Evolutionary conservation across 306 rosid species (phyloP).

Genomic region (Aeschynomene evenia): DNA sequence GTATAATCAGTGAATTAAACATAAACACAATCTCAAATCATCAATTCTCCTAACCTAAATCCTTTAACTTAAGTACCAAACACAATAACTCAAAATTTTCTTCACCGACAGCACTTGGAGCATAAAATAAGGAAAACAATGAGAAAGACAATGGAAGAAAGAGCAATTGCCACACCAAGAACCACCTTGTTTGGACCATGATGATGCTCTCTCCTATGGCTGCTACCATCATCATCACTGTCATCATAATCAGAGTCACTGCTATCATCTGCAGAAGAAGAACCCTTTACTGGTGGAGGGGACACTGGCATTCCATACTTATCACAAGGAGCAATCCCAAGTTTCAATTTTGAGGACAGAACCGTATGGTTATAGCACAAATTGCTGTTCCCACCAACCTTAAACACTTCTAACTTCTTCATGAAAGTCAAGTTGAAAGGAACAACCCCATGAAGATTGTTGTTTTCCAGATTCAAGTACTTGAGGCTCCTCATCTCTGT

Average conservation of each 20-base stretch:
- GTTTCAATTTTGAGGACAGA: conserved; percentile 70
- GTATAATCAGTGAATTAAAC: conserved; percentile 37
- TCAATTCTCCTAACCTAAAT: conserved; percentile 41
- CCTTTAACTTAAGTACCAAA: not conserved
- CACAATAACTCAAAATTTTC: not conserved
- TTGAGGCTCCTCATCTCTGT: conserved; percentile 59
- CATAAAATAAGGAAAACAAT: conserved; percentile 66
- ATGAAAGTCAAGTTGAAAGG: conserved; percentile 74
- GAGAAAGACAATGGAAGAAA: conserved; percentile 80
- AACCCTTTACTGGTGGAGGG: conserved; percentile 64
- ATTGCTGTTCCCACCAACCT: conserved; percentile 59
- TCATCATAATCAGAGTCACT: conserved; percentile 46
- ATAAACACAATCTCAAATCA: conserved; percentile 18
- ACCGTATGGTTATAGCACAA: conserved; percentile 75
- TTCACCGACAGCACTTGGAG: conserved; percentile 74
- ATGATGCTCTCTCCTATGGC: conserved; percentile 47
- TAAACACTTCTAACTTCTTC: conserved; percentile 48
- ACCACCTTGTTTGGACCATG: conserved; percentile 79
- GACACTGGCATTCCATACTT: conserved; percentile 74
- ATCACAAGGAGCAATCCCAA: conserved; percentile 81
- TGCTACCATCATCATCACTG: conserved; percentile 33
- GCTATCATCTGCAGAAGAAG: conserved; percentile 39
- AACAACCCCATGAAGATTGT: conserved; percentile 59
- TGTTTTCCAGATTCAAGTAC: conserved; percentile 70
- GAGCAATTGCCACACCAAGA: conserved; percentile 86